phyloP scores from a whole-genome alignment of 768 basidiomycete genomes.

The Hygrocybe punicea region DNA sequence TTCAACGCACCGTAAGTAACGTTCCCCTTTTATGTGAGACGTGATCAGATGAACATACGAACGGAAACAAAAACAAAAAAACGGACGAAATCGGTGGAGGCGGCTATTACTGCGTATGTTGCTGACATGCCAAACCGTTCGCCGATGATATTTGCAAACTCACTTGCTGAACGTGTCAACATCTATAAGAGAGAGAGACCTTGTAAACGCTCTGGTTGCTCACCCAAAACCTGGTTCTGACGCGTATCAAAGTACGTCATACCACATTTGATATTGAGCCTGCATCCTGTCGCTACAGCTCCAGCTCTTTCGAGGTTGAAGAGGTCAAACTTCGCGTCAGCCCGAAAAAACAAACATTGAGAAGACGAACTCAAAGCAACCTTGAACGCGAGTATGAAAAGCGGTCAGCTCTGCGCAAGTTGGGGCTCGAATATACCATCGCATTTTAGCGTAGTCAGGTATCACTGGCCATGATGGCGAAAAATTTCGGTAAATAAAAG shows the following conservation, averaged over 20 bases:
- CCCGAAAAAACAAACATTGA: neutral
- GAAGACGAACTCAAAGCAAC: slow-evolving; percentile 65
- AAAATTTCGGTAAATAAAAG: neutral
- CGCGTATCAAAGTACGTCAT: slow-evolving; percentile 48
- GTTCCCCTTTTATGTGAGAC: no score
- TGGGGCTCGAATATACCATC: slow-evolving; percentile 75
- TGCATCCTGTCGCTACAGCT: slow-evolving; percentile 63
- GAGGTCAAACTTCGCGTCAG: neutral
- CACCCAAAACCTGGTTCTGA: slow-evolving; percentile 65
- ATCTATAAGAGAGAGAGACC: no score
- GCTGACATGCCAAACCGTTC: no score
- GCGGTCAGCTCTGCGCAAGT: slow-evolving; percentile 57
- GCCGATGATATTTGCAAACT: no score
- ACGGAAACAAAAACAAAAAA: no score
- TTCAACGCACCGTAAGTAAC: no score
- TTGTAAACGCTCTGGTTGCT: neutral
- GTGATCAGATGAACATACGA: no score
- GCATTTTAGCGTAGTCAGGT: slow-evolving; percentile 73
- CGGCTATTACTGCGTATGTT: no score
- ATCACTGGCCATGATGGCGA: slow-evolving; percentile 58
- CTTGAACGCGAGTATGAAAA: slow-evolving; percentile 55
- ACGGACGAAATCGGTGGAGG: no score
- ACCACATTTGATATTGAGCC: slow-evolving; percentile 40
- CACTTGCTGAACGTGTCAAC: no score
- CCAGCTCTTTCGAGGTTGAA: slow-evolving; percentile 47